A percentile compares a stretch with the other conserved stretches of the same genome.
phyloP scores from a whole-genome alignment of 2,329 filamentous ascomycete genomes.

The Nothomitra cinnamomea region DNA sequence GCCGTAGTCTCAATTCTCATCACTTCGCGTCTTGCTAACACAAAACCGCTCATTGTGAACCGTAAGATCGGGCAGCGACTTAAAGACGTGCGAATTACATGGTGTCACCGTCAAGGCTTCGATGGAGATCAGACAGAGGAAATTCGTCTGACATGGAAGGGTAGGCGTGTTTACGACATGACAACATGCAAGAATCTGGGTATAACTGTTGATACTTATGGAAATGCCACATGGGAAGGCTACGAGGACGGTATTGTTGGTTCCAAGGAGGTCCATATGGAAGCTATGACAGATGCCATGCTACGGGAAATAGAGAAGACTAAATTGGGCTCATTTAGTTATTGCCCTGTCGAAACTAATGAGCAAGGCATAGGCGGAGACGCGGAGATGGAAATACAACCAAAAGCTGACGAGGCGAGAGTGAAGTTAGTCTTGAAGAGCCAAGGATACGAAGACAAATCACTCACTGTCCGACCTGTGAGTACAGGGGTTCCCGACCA shows the following conservation, averaged over 20 bases:
- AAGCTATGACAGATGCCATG: constrained; percentile 56
- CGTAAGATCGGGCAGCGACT: constrained; percentile 52
- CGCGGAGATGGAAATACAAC: background rate
- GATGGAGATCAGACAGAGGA: constrained; percentile 30
- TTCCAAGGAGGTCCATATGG: constrained; percentile 48
- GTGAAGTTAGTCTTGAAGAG: constrained; percentile 34
- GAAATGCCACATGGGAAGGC: constrained; percentile 21
- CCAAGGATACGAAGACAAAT: constrained; percentile 32
- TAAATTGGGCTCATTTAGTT: constrained; percentile 27
- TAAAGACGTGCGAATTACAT: constrained; percentile 47
- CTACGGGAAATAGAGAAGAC: constrained; percentile 37
- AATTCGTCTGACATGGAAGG: constrained; percentile 67
- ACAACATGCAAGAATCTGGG: constrained; percentile 56
- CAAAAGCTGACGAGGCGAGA: constrained; percentile 5
- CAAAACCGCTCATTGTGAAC: constrained; percentile 43
- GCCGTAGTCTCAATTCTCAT: constrained; percentile 48
- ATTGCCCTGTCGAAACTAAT: constrained; percentile 15
- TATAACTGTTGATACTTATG: constrained; percentile 31
- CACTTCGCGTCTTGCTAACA: constrained; percentile 44
- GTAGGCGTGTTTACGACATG: constrained; percentile 53
- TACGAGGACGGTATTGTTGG: constrained; percentile 31
- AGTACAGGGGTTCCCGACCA: constrained; percentile 12
- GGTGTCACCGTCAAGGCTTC: constrained; percentile 47
- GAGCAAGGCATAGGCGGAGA: constrained; percentile 15
- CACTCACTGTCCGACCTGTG: constrained; percentile 31